These are phyloP conservation scores for Immersiella caudata DNA, from an alignment of 495 filamentous ascomycete species.

Conservation along the genomic window DNA sequence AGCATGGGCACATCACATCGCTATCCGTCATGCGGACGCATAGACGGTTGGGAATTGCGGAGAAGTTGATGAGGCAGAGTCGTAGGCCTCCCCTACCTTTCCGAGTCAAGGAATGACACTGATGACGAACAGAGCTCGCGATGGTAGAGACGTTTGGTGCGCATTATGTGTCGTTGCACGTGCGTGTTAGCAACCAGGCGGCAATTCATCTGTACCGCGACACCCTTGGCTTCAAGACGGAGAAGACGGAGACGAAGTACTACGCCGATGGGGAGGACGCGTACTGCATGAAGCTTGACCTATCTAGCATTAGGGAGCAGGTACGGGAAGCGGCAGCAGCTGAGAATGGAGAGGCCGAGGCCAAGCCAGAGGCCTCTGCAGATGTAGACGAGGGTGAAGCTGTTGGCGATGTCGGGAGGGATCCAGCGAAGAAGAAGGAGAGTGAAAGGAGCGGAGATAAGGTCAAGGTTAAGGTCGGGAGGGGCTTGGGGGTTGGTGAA, in stretches of 20 bases:
- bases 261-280: slow-evolving; percentile 99
- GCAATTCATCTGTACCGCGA: slow-evolving; percentile 91
- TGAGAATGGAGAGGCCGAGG: slow-evolving; percentile 38
- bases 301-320: slow-evolving; percentile 62
- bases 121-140: slow-evolving; percentile 67
- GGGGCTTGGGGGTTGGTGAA: slow-evolving; percentile 79
- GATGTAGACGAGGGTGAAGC: slow-evolving; percentile 49
- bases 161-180: slow-evolving; percentile 91
- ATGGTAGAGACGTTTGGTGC: slow-evolving; percentile 95
- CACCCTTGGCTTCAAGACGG: slow-evolving; percentile 87
- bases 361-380: slow-evolving; percentile 16
- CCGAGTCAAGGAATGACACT: background rate
- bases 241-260: slow-evolving; percentile 91
- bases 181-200: slow-evolving; percentile 89
- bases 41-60: slow-evolving; percentile 84
- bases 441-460: slow-evolving; percentile 22
- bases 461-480: slow-evolving; percentile 75
- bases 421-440: slow-evolving; percentile 33
- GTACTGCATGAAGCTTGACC: slow-evolving; percentile 86
- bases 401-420: slow-evolving; percentile 49
- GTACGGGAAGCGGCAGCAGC: slow-evolving; percentile 43
- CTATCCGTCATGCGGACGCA: slow-evolving; percentile 97
- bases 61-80: slow-evolving; percentile 94
- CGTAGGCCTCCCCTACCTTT: slow-evolving; percentile 61
- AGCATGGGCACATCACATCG: slow-evolving; percentile 95